Percentiles rank a stretch among this genome's conserved stretches.
Conservation (phyloP, 1,284 basidiomycete species). For the Cutaneotrichosporon sp. region DNA sequence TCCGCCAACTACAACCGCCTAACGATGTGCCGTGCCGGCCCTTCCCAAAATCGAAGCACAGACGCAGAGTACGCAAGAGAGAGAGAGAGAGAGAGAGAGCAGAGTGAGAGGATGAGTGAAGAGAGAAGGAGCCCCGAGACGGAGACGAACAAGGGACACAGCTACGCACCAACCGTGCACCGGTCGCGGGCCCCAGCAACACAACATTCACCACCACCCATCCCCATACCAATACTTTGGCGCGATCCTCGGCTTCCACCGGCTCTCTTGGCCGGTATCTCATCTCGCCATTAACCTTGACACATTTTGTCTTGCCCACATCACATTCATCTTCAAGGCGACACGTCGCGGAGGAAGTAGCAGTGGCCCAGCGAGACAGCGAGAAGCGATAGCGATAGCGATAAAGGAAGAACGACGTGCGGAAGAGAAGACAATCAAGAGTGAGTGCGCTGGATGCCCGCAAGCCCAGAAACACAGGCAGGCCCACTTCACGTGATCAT, state of each 20-base stretch:
- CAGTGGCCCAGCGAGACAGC: background rate
- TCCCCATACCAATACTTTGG: too few relatives aligned
- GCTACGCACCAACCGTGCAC: background rate
- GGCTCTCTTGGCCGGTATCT: background rate
- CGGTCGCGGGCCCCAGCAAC: background rate
- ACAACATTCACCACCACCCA: too few relatives aligned
- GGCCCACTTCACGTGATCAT: background rate
- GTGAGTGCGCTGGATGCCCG: background rate
- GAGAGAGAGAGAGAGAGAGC: too few relatives aligned
- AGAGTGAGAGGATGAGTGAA: too few relatives aligned
- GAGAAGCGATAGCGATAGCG: background rate
- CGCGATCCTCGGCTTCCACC: background rate
- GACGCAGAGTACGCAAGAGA: too few relatives aligned
- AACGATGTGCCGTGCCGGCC: too few relatives aligned
- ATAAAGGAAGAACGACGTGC: background rate
- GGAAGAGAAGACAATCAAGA: background rate
- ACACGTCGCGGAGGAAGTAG: slow-evolving; percentile 1
- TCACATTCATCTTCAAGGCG: background rate
- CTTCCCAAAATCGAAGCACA: too few relatives aligned
- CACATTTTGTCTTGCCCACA: background rate
- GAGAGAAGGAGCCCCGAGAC: too few relatives aligned
- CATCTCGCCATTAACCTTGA: background rate
- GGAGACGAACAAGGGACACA: too few relatives aligned
- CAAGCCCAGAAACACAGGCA: background rate
- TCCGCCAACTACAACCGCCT: too few relatives aligned